Conservation (phyloP, 495 filamentous ascomycete genomes). For the Hypoxylon trugodes region DNA sequence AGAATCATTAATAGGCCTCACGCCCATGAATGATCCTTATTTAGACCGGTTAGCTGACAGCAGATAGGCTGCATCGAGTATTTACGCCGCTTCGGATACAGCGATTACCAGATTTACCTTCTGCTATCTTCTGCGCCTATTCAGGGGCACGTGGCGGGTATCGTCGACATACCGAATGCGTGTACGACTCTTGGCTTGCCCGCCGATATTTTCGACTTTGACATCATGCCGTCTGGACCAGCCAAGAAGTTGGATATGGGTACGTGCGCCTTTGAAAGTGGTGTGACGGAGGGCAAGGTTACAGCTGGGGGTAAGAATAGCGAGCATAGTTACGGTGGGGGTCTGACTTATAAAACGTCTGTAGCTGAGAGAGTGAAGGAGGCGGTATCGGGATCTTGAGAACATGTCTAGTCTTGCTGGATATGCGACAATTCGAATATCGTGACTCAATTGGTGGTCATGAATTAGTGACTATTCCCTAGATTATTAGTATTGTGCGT, state of each 20-base stretch:
- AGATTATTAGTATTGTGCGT: no score
- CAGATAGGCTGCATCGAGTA: conserved; percentile 74
- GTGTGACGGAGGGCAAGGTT: conserved; percentile 54
- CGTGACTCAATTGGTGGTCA: no score
- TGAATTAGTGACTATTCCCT: no score
- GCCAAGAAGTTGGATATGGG: conserved; percentile 77
- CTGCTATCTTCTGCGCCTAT: conserved; percentile 88
- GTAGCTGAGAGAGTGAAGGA: conserved; percentile 23
- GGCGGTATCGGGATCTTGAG: conserved; percentile 10
- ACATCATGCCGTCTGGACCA: conserved; percentile 74
- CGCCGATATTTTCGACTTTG: conserved; percentile 97
- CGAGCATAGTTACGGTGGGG: conserved; percentile 59
- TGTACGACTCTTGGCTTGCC: conserved; percentile 91
- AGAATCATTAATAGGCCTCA: neutral
- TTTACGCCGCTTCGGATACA: conserved; percentile 78
- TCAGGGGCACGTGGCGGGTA: conserved; percentile 91
- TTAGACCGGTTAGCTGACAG: neutral
- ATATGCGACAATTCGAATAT: neutral
- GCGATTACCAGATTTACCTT: conserved; percentile 86
- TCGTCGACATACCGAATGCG: conserved; percentile 86
- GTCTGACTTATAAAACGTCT: conserved; percentile 56
- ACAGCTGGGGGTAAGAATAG: conserved; percentile 55
- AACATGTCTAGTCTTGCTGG: neutral
- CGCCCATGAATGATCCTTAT: neutral
- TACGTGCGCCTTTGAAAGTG: conserved; percentile 74